Evolutionary conservation across 1,139 yeast species (phyloP).

Genomic region (Keqinozyma sinolaborantium): DNA sequence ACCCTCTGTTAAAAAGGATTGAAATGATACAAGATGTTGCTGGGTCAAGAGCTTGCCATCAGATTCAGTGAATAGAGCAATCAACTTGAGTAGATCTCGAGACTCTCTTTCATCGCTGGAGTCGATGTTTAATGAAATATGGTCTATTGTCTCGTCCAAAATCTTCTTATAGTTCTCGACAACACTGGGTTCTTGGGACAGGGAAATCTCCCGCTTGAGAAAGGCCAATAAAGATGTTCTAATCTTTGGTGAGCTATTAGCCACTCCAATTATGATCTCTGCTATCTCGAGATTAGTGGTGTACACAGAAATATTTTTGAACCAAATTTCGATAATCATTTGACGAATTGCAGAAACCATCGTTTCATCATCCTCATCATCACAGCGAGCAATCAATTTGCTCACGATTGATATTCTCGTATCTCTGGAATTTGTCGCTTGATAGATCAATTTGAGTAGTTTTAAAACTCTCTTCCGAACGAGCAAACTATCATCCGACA

Average conservation of each 20-base stretch:
- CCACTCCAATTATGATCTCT: conserved; percentile 35
- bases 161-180: conserved; percentile 2
- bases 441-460: conserved; percentile 49
- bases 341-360: conserved; percentile 36
- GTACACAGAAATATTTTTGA: conserved; percentile 13
- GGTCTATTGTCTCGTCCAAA: conserved; percentile 12
- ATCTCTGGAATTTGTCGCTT: conserved; percentile 15
- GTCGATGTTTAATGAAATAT: neutral
- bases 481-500: conserved; percentile 57
- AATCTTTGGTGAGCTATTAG: conserved; percentile 6
- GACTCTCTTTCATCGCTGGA: neutral
- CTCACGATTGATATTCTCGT: conserved; percentile 7
- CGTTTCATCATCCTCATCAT: conserved; percentile 63
- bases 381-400: conserved; percentile 49
- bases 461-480: conserved; percentile 64
- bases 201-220: conserved; percentile 36
- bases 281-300: conserved; percentile 7
- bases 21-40: conserved; percentile 59
- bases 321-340: conserved; percentile 45
- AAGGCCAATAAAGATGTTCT: conserved; percentile 18
- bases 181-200: conserved; percentile 12
- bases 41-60: conserved; percentile 53
- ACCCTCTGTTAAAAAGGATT: conserved; percentile 56
- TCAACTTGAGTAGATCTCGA: conserved; percentile 32
- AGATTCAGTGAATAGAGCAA: conserved; percentile 52